A percentile compares a stretch with the other conserved stretches of the same genome.
Evolutionary conservation across 2,329 filamentous ascomycete species (phyloP).

Genomic region (Fusarium nisikadoi): DNA sequence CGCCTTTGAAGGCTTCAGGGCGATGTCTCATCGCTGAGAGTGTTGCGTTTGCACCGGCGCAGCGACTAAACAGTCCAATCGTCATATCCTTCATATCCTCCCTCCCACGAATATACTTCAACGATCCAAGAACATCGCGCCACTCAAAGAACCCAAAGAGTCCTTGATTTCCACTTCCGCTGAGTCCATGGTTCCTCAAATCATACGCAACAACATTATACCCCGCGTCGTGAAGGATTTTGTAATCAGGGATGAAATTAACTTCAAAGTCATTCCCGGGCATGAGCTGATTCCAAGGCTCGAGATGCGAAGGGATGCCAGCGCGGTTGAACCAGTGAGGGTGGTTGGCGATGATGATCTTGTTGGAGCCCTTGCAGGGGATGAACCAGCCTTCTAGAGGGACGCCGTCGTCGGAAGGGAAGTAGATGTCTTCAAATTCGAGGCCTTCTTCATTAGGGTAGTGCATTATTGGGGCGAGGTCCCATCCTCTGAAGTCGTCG

Average conservation of each 20-base stretch:
- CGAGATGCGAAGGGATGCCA: constrained; percentile 18
- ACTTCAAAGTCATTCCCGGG: constrained; percentile 32
- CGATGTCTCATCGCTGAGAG: constrained; percentile 14
- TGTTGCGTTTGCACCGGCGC: constrained; percentile 21
- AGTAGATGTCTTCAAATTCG: constrained; percentile 23
- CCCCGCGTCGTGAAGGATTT: constrained; percentile 26
- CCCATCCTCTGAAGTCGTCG: constrained; percentile 31
- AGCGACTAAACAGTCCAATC: constrained; percentile 28
- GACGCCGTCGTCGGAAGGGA: constrained; percentile 25
- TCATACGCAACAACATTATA: constrained; percentile 33
- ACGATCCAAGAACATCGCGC: constrained; percentile 25
- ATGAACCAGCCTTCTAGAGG: constrained; percentile 32
- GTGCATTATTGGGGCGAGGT: constrained; percentile 23
- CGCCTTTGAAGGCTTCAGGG: constrained; percentile 10
- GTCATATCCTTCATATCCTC: constrained; percentile 2
- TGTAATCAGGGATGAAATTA: constrained; percentile 32
- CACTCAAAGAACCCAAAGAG: constrained; percentile 35
- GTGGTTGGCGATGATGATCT: constrained; percentile 33
- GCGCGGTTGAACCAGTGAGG: constrained; percentile 34
- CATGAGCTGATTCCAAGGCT: constrained; percentile 21
- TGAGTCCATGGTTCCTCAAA: constrained; percentile 24
- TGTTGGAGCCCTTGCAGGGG: constrained; percentile 14
- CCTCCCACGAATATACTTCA: constrained; percentile 11
- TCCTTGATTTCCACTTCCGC: constrained; percentile 19
- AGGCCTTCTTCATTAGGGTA: constrained; percentile 17